phyloP scores from a whole-genome alignment of 2,329 filamentous ascomycete species.

The Aureobasidium sp. region DNA sequence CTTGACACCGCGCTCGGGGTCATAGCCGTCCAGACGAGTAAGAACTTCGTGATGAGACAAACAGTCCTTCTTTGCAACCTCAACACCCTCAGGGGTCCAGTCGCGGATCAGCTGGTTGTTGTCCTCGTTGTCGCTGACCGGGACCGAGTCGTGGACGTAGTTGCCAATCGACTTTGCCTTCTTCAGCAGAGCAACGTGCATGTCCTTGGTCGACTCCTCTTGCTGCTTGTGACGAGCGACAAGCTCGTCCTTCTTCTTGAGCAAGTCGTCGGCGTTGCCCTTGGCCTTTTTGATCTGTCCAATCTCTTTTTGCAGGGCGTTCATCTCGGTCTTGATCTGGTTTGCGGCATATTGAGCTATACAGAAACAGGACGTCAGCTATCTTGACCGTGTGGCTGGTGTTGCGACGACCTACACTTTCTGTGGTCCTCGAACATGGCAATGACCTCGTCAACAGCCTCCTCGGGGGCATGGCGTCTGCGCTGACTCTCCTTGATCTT shows the following conservation, averaged over 20 bases:
- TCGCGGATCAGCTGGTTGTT: slow-evolving; percentile 70
- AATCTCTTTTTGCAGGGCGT: slow-evolving; percentile 83
- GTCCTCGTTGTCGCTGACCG: slow-evolving; percentile 73
- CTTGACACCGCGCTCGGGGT: slow-evolving; percentile 87
- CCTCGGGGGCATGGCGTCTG: slow-evolving; percentile 70
- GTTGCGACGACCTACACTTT: slow-evolving; percentile 45
- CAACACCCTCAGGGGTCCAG: slow-evolving; percentile 69
- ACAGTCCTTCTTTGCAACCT: slow-evolving; percentile 65
- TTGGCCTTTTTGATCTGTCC: slow-evolving; percentile 90
- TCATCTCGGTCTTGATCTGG: slow-evolving; percentile 78
- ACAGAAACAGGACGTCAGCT: neutral
- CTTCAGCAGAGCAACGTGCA: slow-evolving; percentile 64
- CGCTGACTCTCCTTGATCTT: slow-evolving; percentile 88
- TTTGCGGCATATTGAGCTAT: slow-evolving; percentile 67
- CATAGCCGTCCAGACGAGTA: slow-evolving; percentile 79
- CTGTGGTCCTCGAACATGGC: slow-evolving; percentile 78
- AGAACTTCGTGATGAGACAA: slow-evolving; percentile 96
- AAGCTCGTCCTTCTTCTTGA: slow-evolving; percentile 69
- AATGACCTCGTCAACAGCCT: slow-evolving; percentile 86
- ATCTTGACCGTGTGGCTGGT: neutral
- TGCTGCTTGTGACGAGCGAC: slow-evolving; percentile 77
- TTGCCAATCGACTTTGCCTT: slow-evolving; percentile 85
- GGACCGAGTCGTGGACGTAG: slow-evolving; percentile 83
- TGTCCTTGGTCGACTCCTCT: slow-evolving; percentile 66
- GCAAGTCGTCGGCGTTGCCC: slow-evolving; percentile 74